phyloP scores from a whole-genome alignment of 2,329 filamentous ascomycete species.

The Botrytis fragariae region DNA sequence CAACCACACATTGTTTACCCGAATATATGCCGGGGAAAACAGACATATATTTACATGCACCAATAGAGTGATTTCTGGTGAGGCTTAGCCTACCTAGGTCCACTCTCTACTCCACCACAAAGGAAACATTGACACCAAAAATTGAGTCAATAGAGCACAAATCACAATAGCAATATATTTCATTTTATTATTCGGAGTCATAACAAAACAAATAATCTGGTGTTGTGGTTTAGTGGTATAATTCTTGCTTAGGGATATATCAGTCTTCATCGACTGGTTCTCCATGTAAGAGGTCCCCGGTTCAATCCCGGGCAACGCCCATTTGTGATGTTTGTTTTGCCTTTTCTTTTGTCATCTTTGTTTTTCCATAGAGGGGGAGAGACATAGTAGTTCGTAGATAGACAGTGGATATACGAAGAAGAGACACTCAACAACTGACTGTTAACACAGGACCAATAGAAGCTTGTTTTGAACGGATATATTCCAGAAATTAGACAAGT shows the following conservation, averaged over 20 bases:
- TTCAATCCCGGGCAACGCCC: conserved; percentile 21
- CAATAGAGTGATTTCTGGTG: neutral
- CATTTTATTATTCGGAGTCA: too few species aligned
- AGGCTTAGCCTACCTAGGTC: neutral
- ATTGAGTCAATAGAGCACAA: neutral
- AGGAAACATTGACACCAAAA: neutral
- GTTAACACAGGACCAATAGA: neutral
- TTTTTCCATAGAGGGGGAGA: neutral
- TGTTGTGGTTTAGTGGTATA: conserved; percentile 22
- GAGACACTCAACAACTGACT: neutral
- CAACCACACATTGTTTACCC: neutral
- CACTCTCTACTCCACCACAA: neutral
- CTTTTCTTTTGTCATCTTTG: neutral
- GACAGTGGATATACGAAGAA: neutral
- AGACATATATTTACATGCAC: neutral
- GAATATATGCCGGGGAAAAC: neutral
- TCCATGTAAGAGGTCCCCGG: conserved; percentile 21
- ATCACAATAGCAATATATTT: too few species aligned
- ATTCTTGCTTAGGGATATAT: conserved; percentile 18
- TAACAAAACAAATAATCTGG: neutral
- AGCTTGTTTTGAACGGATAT: neutral
- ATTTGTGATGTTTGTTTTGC: rapidly evolving
- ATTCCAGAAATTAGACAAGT: neutral
- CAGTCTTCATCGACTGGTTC: neutral
- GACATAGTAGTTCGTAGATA: too few species aligned